Base-by-base conservation (phyloP, 225 moss, liverwort and hornwort species). In the Bryum argenteum region DNA sequence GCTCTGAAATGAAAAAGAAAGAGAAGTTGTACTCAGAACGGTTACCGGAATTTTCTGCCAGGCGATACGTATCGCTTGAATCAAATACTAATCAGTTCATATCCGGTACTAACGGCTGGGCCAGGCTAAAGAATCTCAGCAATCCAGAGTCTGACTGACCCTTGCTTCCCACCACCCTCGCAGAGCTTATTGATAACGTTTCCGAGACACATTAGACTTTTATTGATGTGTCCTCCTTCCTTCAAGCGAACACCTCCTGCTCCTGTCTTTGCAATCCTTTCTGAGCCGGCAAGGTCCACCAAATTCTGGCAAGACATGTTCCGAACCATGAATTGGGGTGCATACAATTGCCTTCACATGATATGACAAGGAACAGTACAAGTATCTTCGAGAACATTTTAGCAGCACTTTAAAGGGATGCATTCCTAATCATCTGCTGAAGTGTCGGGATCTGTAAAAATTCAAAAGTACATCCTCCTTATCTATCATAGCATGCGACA, bases 271-370 rank as follows among this genome's bases (percentile, higher is more conserved):
- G 89, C 87, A 77, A 97, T 87, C 58, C 96, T 82, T 60, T 97
- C 96, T 61, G 94, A 97, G n/a, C 96, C 94, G 11, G 91, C 96
- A 71, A 97, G 79, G 76, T 97, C 96, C 59, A 97, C 96, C 87
- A 97, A 80, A 52, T 94, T 94, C 97, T 97, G 84, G 81, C 51
- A 54, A 54, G 14, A 48, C 45, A 61, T 19, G 53, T 69, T 58
- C 23, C 8, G 38, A 60, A 48, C 75, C 58, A 63, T 71, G 63
- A 81, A 66, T 60, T 19, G 38, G 20, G 24, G 40, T 66, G 37
- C 50, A 57, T 23, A 63, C 22, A 58, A 43, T 42, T 52, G 24
- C 23, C 70, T 60, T 28, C 48, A 51, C 33, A 6, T 39, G 71
- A 59, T 21, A 33, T 6, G 33, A 33, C 23, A 53, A 74, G 19